A percentile compares a stretch with the other conserved stretches of the same genome.
Conservation (phyloP, 768 basidiomycete genomes). For the Steccherinum ochraceum region DNA sequence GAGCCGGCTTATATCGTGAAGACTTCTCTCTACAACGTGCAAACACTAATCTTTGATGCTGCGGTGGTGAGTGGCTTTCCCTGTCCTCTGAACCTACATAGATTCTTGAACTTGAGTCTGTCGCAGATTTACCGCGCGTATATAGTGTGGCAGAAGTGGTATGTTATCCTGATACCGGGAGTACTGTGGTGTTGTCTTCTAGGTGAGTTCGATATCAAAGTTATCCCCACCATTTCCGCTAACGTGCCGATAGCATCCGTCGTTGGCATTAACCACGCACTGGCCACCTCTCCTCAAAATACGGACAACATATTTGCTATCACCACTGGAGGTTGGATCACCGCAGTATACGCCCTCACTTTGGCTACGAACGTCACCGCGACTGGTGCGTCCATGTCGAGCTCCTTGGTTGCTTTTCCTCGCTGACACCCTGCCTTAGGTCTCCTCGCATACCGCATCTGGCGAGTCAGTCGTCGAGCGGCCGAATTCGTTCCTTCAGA, state of each 20-base stretch:
- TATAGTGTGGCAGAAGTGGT: conserved; percentile 6
- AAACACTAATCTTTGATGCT: conserved; percentile 17
- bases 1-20: conserved; percentile 11
- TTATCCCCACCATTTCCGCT: background rate
- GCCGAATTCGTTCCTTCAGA: conserved; percentile 8
- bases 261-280: background rate
- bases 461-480: background rate
- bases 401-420: background rate
- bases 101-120: background rate
- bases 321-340: conserved; percentile 4
- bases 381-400: background rate
- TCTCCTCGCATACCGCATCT: conserved; percentile 19
- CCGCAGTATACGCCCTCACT: background rate
- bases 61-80: conserved; percentile 15
- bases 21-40: conserved; percentile 13
- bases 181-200: conserved; percentile 7
- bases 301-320: background rate
- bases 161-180: conserved; percentile 3
- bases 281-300: background rate
- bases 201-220: background rate
- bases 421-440: background rate
- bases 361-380: conserved; percentile 2
- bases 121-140: conserved; percentile 9
- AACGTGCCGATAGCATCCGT: background rate
- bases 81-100: background rate